Percentiles rank a stretch among this genome's conserved stretches.
phyloP scores from a whole-genome alignment of 495 filamentous ascomycete genomes.

The Trichocladium uniseriatum region DNA sequence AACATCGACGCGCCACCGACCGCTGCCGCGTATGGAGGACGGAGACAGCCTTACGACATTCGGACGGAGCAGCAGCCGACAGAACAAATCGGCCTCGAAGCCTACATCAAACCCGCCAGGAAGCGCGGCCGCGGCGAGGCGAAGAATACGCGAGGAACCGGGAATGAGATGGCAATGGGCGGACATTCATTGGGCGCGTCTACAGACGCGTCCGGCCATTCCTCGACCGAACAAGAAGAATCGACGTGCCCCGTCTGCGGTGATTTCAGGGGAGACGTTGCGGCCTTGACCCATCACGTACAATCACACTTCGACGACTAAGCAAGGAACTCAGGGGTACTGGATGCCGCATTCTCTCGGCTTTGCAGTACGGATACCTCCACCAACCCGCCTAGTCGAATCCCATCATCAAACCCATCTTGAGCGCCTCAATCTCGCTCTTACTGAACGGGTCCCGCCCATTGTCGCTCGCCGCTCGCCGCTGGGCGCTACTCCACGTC shows the following conservation, averaged over 20 bases:
- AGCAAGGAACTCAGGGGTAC: neutral
- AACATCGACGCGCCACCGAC: neutral
- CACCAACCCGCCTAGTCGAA: neutral
- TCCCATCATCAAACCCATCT: conserved; percentile 22
- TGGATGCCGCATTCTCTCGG: no score
- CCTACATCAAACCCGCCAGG: conserved; percentile 39
- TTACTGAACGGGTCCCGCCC: conserved; percentile 23
- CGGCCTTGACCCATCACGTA: conserved; percentile 50
- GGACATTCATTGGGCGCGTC: conserved; percentile 2
- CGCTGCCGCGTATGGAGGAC: neutral
- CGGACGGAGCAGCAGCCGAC: conserved; percentile 8
- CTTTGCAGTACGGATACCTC: no score
- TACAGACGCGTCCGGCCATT: neutral
- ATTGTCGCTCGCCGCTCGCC: conserved; percentile 13
- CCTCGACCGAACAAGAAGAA: conserved; percentile 10
- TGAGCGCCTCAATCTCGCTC: conserved; percentile 22
- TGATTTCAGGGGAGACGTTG: conserved; percentile 50
- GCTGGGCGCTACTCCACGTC: conserved; percentile 20
- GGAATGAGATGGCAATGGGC: conserved; percentile 2
- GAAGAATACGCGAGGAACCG: conserved; percentile 15
- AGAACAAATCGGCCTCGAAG: conserved; percentile 29
- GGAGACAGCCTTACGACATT: conserved; percentile 1
- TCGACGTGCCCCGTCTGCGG: conserved; percentile 50
- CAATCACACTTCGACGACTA: conserved; percentile 41
- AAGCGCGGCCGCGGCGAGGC: conserved; percentile 24